Percentiles rank a stretch among this genome's conserved stretches.
phyloP scores from a whole-genome alignment of 495 filamentous ascomycete genomes.

The Endocarpon pusillum region DNA sequence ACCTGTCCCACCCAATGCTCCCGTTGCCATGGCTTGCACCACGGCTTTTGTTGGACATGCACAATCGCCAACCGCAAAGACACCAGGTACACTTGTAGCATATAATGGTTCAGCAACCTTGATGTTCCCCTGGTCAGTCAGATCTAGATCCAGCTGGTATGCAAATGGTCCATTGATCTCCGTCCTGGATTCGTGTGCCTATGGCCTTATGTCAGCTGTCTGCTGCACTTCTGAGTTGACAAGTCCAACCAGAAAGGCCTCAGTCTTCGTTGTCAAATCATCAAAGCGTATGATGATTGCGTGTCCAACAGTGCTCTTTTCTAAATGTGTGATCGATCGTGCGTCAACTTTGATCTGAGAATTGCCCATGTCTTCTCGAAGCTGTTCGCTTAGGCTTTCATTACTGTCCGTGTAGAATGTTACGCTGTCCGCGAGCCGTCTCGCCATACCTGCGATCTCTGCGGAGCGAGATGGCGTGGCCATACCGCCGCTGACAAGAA shows the following conservation, averaged over 20 bases:
- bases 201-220: no score
- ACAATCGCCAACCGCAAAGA: constrained; percentile 25
- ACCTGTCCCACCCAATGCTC: constrained; percentile 8
- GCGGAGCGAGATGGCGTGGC: constrained; percentile 4
- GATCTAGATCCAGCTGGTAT: constrained; percentile 18
- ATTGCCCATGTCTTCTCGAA: constrained; percentile 1
- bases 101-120: constrained; percentile 15
- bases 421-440: constrained; percentile 9
- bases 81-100: constrained; percentile 19
- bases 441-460: constrained; percentile 9
- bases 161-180: constrained; percentile 11
- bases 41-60: constrained; percentile 11
- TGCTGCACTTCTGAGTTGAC: no score
- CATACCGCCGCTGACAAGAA: constrained; percentile 16
- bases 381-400: neutral
- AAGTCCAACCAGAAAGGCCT: constrained; percentile 13
- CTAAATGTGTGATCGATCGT: constrained; percentile 5
- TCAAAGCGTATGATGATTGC: constrained; percentile 4
- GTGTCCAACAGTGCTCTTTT: constrained; percentile 1
- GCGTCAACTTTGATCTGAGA: constrained; percentile 5
- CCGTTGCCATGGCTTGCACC: constrained; percentile 5
- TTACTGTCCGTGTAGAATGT: constrained; percentile 18
- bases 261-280: constrained; percentile 4
- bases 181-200: constrained; percentile 12
- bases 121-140: constrained; percentile 14